Evolutionary conservation across 768 basidiomycete species (phyloP).

Genomic region (Rhodotorula toruloides): DNA sequence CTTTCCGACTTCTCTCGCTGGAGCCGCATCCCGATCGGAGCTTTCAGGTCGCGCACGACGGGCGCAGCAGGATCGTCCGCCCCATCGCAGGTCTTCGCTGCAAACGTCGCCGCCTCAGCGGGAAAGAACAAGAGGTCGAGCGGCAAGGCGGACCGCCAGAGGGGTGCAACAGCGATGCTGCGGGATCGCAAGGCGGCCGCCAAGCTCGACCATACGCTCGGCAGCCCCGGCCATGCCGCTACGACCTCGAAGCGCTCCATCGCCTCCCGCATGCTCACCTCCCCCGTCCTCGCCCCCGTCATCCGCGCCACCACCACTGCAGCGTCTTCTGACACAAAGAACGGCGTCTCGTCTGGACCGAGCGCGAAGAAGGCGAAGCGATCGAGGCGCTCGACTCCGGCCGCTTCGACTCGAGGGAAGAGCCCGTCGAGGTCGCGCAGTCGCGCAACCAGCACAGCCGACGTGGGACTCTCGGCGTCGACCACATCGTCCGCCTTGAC

Average conservation of each 20-base stretch:
- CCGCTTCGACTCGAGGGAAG: background rate
- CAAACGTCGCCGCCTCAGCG: conserved; percentile 23
- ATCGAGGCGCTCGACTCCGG: conserved; percentile 2
- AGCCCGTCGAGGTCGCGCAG: conserved; percentile 3
- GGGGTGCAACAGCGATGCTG: conserved; percentile 18
- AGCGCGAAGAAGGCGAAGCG: conserved; percentile 15
- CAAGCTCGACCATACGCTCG: conserved; percentile 24
- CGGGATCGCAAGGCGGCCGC: conserved; percentile 25
- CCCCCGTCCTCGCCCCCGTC: conserved; percentile 19
- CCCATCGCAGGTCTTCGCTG: conserved; percentile 23
- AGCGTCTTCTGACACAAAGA: background rate
- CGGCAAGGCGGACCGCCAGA: background rate
- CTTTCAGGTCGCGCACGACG: conserved; percentile 37
- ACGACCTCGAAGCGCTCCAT: conserved; percentile 10
- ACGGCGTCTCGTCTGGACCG: background rate
- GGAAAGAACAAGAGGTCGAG: background rate
- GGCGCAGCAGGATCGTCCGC: conserved; percentile 2
- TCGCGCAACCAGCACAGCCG: background rate
- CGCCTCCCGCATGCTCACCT: conserved; percentile 27
- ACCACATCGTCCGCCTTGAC: background rate
- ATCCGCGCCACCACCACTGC: background rate
- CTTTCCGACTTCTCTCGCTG: conserved; percentile 40
- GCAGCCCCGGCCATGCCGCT: background rate
- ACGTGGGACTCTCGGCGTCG: background rate
- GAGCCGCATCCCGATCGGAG: conserved; percentile 42